Evolutionary conservation across 345 rosid species (phyloP).

Genomic region (Cardiospermum halicacabum): DNA sequence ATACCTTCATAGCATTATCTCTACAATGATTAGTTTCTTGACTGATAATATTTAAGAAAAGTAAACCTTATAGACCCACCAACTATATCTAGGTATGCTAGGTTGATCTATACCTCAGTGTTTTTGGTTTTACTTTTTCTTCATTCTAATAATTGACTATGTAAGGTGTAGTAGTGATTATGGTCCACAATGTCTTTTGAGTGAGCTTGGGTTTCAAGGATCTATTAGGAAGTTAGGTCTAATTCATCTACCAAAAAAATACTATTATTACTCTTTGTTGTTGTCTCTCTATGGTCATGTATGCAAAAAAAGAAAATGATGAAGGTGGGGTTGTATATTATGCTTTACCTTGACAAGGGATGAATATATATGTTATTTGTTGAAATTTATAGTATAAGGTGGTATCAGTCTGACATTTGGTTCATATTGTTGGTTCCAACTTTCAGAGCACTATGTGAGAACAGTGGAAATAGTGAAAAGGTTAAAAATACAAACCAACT

Average conservation of each 20-base stretch:
- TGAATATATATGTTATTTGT: not conserved
- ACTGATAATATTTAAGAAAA: not conserved
- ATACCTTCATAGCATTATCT: constrained; percentile 6
- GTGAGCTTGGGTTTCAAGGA: not conserved
- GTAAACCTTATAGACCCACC: constrained; percentile 2
- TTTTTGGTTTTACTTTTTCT: not conserved
- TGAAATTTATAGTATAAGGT: not conserved
- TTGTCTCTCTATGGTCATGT: constrained; percentile 5
- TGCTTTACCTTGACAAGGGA: constrained; percentile 5
- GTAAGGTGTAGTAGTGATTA: constrained; percentile 10
- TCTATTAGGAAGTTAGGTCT: constrained; percentile 6
- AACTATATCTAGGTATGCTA: not conserved
- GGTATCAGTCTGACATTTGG: not conserved
- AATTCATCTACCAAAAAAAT: constrained; percentile 10
- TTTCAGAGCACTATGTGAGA: not conserved
- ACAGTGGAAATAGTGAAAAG: not conserved
- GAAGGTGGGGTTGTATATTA: constrained; percentile 20
- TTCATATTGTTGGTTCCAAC: not conserved
- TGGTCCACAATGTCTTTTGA: constrained; percentile 9
- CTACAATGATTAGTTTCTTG: constrained; percentile 1
- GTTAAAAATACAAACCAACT: not conserved
- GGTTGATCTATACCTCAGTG: not conserved
- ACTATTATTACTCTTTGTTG: not conserved
- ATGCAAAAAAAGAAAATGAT: not conserved
- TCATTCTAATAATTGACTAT: constrained; percentile 2